Base-by-base conservation (phyloP, 768 basidiomycete species). In the Suillus spraguei region DNA sequence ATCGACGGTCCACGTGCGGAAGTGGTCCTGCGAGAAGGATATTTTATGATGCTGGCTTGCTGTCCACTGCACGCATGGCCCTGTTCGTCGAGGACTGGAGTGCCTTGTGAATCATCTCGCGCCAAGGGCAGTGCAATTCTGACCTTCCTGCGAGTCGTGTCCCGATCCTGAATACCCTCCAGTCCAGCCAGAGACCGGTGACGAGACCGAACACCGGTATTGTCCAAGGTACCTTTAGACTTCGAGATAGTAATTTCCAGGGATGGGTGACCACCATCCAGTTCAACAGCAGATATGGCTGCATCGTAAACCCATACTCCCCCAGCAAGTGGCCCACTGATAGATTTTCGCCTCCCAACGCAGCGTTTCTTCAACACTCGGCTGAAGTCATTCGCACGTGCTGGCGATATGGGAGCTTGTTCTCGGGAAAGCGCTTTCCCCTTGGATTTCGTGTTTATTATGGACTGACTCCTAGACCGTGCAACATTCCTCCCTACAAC, bases 341-440 rank as follows among this genome's bases (percentile, higher is more conserved):
- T 60, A 11, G 83, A 85, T 69, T 80, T 83, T 60, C 83, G 77
- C 61, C 84, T 73, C 9, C 83, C 82, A 11, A 86, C 76, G 55
- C 85, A 87, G 42, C 85, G 78, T 68, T 85, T 86, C 77, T 87
- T 87, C 69, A 85, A 66, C 3, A 74, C 82, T 58, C 81, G 77
- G 22, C 47, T 67, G 3, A 60, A 64, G 35, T 70, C 64, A n/a
- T 35, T 44, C 20, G 52, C 35, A 20, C 6, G 35, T 59, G 17
- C 59, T 24, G 36, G 55, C 33, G 55, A 59, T 39, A 64, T 38
- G 22, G 36, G 36, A 10, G 17, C 16, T 54, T 53, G 41, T 52
- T 36, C 60, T 46, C 35, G 36, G 20, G 59, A 16, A 38, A 59
- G 38, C 42, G 46, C 13, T 47, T 61, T 44, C 39, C 54, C 53